Evolutionary conservation across 2,329 filamentous ascomycete species (phyloP).

Genomic region (Hypomyces rosellus): DNA sequence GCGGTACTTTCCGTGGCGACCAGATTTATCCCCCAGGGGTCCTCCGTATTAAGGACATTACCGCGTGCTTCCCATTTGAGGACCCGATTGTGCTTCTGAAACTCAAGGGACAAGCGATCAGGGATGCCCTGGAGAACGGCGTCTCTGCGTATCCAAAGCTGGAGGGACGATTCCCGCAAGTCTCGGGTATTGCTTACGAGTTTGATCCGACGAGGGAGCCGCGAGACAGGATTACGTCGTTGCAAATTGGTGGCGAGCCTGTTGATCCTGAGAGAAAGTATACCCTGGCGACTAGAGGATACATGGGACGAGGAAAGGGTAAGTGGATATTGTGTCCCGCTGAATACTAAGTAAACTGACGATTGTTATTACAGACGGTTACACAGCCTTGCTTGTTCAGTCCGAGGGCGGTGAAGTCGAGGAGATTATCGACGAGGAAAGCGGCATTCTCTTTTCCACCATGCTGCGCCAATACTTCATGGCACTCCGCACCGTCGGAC

Average conservation of each 20-base stretch:
- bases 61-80: conserved; percentile 88
- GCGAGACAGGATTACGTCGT: conserved; percentile 57
- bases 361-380: conserved; percentile 55
- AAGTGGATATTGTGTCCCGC: conserved; percentile 1
- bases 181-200: conserved; percentile 72
- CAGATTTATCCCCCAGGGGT: conserved; percentile 81
- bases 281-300: conserved; percentile 71
- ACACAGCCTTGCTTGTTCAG: conserved; percentile 65
- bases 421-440: conserved; percentile 78
- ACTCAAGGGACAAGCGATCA: conserved; percentile 64
- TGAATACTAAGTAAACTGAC: conserved; percentile 12
- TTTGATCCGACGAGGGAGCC: conserved; percentile 59
- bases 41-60: conserved; percentile 71
- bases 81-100: conserved; percentile 77
- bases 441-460: conserved; percentile 77
- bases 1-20: conserved; percentile 80
- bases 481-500: conserved; percentile 71
- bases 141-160: conserved; percentile 75
- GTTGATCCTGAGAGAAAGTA: conserved; percentile 61
- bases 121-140: conserved; percentile 78
- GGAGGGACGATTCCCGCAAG: conserved; percentile 79
- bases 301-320: conserved; percentile 79
- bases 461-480: conserved; percentile 90
- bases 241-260: conserved; percentile 53
- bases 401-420: conserved; percentile 70